A percentile compares a stretch with the other conserved stretches of the same genome.
phyloP scores from a whole-genome alignment of 2,329 filamentous ascomycete species.

The Dothiorella sarmentorum region DNA sequence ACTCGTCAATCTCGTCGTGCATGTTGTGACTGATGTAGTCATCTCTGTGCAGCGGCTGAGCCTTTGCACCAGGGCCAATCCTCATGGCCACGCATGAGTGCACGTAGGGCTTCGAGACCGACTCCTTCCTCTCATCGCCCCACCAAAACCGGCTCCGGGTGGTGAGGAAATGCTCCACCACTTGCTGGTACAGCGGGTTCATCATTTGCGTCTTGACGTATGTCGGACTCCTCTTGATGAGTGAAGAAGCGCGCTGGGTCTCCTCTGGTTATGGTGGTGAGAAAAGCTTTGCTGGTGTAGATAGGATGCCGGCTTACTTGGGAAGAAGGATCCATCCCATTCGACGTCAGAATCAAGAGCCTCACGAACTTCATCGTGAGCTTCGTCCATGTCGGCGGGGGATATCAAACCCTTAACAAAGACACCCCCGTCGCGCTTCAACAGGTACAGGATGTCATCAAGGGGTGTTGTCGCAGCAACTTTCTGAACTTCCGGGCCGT shows the following conservation, averaged over 20 bases:
- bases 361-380: conserved; percentile 20
- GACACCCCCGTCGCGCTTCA: conserved; percentile 22
- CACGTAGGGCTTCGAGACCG: conserved; percentile 28
- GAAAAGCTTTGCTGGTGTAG: background rate
- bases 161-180: conserved; percentile 29
- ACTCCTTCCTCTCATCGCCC: conserved; percentile 27
- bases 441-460: conserved; percentile 19
- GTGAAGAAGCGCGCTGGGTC: conserved; percentile 20
- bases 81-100: conserved; percentile 21
- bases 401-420: conserved; percentile 20
- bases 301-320: conserved; percentile 15
- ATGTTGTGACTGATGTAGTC: conserved; percentile 14
- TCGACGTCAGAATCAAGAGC: conserved; percentile 20
- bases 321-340: conserved; percentile 22
- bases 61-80: conserved; percentile 11
- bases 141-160: conserved; percentile 30
- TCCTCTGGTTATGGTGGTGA: conserved; percentile 12
- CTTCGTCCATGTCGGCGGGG: conserved; percentile 19
- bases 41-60: conserved; percentile 11
- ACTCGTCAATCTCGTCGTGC: background rate
- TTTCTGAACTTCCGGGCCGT: conserved; percentile 18
- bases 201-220: conserved; percentile 23
- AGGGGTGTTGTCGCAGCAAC: conserved; percentile 18
- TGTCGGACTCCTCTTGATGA: conserved; percentile 20
- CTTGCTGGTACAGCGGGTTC: conserved; percentile 27